Base-by-base conservation (phyloP, 164 flowering plant species). In the Brasenia schreberi region DNA sequence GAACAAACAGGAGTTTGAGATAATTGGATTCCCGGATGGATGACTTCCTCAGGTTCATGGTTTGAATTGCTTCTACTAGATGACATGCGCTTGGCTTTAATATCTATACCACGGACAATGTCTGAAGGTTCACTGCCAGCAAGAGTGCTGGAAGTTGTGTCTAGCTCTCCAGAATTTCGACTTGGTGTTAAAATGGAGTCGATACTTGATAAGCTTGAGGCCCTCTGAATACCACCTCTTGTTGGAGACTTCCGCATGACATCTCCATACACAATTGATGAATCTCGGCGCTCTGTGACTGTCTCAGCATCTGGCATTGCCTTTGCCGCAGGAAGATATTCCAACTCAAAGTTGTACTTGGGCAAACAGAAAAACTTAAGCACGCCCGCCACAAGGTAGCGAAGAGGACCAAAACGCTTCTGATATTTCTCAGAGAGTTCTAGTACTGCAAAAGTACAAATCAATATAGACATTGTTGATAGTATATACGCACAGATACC, bases 101-200 rank as follows among this genome's bases (percentile, higher is more conserved):
- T 85, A 76, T 95, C 97, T 27, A 95, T 74, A 62, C 84, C 99
- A 64, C 99, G 96, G 19, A 95, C 97, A 71, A 83, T 82, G 16
- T 95, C 97, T 65, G 99, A 95, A 67, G 99, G 97, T 77, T 95
- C 99, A 43, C 84, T 77, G 78, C 88, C 75, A 63, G 94, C 93
- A 83, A 77, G 84, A 60, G 86, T 82, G 79, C 93, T 84, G 67
- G 87, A 70, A 52, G 88, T 83, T 61, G 90, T 81, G 71, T 89
- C 99, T 74, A 84, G 49, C 67, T 94, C 99, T 39, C 85, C 95
- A 69, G 98, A 94, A 82, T 84, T 84, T 60, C 88, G 83, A 67
- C 87, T 85, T 59, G 99, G 97, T 33, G 90, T 86, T 92, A 89
- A 89, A 71, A 95, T 89, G 17, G 99, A 92, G 75, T 95, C 99